These are phyloP conservation scores for Coniochaeta prunicola DNA, from an alignment of 2,329 filamentous ascomycete genomes.

Conservation along the genomic window DNA sequence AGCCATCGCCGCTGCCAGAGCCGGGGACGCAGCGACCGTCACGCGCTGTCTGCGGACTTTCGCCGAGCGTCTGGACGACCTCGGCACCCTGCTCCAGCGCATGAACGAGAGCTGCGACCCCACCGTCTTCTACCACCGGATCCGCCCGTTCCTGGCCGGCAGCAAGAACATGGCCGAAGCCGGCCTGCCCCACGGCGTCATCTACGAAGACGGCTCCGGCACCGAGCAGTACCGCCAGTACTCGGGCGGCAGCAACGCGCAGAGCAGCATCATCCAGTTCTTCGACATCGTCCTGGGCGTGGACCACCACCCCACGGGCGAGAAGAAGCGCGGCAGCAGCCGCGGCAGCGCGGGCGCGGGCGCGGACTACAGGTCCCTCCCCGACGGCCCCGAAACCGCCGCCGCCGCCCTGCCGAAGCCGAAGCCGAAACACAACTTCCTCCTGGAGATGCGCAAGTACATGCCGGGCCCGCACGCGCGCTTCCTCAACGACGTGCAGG, in stretches of 20 bases:
- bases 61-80: slow-evolving; percentile 80
- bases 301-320: slow-evolving; percentile 83
- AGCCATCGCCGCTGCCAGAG: slow-evolving; percentile 73
- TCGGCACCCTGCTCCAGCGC: slow-evolving; percentile 68
- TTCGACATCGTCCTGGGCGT: slow-evolving; percentile 90
- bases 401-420: slow-evolving; percentile 44
- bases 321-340: no score
- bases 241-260: slow-evolving; percentile 90
- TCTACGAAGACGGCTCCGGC: slow-evolving; percentile 76
- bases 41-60: slow-evolving; percentile 71
- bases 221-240: slow-evolving; percentile 70
- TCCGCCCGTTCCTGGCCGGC: slow-evolving; percentile 91
- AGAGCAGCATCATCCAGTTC: slow-evolving; percentile 95
- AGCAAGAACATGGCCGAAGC: slow-evolving; percentile 98
- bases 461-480: slow-evolving; percentile 92
- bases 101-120: slow-evolving; percentile 97
- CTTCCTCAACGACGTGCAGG: slow-evolving; percentile 74
- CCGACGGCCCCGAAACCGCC: slow-evolving; percentile 28
- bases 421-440: slow-evolving; percentile 70
- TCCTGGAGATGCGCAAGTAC: slow-evolving; percentile 92
- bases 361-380: slow-evolving; percentile 32
- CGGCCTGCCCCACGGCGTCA: slow-evolving; percentile 76
- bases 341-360: no score
- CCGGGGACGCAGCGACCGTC: slow-evolving; percentile 62
- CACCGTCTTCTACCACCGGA: slow-evolving; percentile 89